Evolutionary conservation across 257 asterid species (phyloP), one percentile per base, ranked within the genome.

Genomic region (Lantana camara): DNA sequence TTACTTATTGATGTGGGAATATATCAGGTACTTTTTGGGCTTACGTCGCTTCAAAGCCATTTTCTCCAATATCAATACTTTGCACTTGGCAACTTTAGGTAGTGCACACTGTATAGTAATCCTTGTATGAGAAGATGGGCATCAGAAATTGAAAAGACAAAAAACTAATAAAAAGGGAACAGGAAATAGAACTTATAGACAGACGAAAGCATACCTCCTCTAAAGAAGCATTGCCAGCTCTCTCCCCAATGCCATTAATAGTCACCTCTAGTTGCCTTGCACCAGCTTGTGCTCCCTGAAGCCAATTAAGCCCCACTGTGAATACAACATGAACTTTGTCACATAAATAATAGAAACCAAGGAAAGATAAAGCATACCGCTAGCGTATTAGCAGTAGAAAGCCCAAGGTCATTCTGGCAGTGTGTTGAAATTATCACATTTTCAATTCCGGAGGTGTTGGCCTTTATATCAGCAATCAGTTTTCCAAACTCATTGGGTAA

Each of bases 381-480:
- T 65, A 91, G 50, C 45, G 94, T 82, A 72, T 91, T 91, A 54
- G 94, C 96, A 15, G 94, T 85, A 46, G 97, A 76, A 74, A 88
- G 96, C 60, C 97, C 97, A 64, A 91, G 90, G 77, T 91, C 97
- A 67, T 91, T 91, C 75, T 91, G 97, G 72, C 96, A 91, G 64
- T 91, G 96, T 3, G 97, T 91, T 23, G 96, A 91, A 67, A 91
- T 85, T 47, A 88, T 81, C 58, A 86, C 95, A 76, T 85, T 81
- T 54, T 82, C 94, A 67, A 88, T 75, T 64, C 94, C 95, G 29
- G 83, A 85, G 49, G 95, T 85, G 64, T 85, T 88, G 72, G 84
- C 83, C 75, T 85, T 91, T 57, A 91, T 84, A 57, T 82, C 89
- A 34, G 95, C 89, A 65, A 91, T 88, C 50, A 91, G 60, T 53